Base-by-base conservation (phyloP, 2,329 filamentous ascomycete species). In the Allantophomopsis cytisporea region DNA sequence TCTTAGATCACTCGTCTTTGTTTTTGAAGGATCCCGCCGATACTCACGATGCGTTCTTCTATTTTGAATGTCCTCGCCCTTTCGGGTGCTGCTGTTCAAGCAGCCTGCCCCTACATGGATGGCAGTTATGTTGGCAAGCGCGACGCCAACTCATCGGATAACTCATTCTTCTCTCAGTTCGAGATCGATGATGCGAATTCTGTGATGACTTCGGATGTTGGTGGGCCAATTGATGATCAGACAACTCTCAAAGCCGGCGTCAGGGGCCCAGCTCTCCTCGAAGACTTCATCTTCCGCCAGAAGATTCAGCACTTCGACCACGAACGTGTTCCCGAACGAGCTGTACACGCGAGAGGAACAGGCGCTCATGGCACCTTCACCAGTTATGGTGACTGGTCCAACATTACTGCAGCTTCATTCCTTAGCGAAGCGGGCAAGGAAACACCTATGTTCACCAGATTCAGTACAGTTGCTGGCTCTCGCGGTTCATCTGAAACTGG, bases 231-330 rank as follows among this genome's bases (percentile, higher is more conserved):
- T 32, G 64, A 65, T 36, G 80, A 85, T 21, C 76, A 81, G 50
- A 64, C 69, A 45, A 81, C 75, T 49, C 59, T 85, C 31, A 78
- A 68, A 49, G 78, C 70, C n/a, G 81, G 81, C 2, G 65, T 70
- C 7, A 65, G 79, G 35, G 81, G 81, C 1, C 70, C 80, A 2
- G 79, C 76, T 1, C 60, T 85, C 15, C 60, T 86, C 1, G 81
- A 85, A 50, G 81, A 85, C 53, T 83, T 80, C 38, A 76, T 80
- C 45, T 78, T 82, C 53, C 69, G 80, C 23, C 78, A 85, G 50
- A 84, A 82, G 61, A 79, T 82, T 33, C 73, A 74, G 36, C 73
- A 71, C 39, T 83, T 83, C 49, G 78, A 83, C 41, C 79, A 83
- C 48, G 80, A 84, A 51, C 64, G 80, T 16, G 80, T 80, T 31